These are phyloP conservation scores for Barnettozyma pratensis DNA, from an alignment of 805 yeast genomes.

Conservation along the genomic window DNA sequence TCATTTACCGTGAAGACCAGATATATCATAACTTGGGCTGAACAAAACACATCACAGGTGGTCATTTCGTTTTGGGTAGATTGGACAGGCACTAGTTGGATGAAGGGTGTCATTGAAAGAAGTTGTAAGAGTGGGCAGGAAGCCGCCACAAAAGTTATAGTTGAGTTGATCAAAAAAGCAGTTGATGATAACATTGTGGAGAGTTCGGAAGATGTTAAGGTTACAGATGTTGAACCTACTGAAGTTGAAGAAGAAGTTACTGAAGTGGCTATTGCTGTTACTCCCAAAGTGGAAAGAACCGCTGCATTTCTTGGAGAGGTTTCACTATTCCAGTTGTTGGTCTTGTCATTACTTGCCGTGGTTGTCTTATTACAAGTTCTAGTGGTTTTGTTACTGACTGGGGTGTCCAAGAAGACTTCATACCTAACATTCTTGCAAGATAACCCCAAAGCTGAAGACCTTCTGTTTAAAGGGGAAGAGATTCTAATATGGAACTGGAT, in stretches of 20 bases:
- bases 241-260: constrained; percentile 2
- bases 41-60: constrained; percentile 52
- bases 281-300: neutral
- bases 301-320: neutral
- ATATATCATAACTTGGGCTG: constrained; percentile 72
- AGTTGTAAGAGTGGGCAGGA: constrained; percentile 79
- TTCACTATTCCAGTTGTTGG: constrained; percentile 2
- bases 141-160: constrained; percentile 49
- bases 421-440: constrained; percentile 2
- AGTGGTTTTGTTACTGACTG: constrained; percentile 10
- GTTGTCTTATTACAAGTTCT: constrained; percentile 14
- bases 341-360: neutral
- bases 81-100: constrained; percentile 93
- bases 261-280: neutral
- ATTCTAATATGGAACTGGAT: constrained; percentile 26
- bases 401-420: neutral
- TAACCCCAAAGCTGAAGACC: constrained; percentile 8
- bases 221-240: neutral
- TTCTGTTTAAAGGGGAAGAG: constrained; percentile 20
- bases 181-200: constrained; percentile 20
- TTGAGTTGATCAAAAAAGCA: constrained; percentile 23
- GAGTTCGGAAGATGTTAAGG: constrained; percentile 10
- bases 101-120: constrained; percentile 82
- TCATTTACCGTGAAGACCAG: constrained; percentile 73
- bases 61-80: constrained; percentile 68